A percentile compares a stretch with the other conserved stretches of the same genome.
phyloP scores from a whole-genome alignment of 2,329 filamentous ascomycete genomes.

The Aspergillus sp. region DNA sequence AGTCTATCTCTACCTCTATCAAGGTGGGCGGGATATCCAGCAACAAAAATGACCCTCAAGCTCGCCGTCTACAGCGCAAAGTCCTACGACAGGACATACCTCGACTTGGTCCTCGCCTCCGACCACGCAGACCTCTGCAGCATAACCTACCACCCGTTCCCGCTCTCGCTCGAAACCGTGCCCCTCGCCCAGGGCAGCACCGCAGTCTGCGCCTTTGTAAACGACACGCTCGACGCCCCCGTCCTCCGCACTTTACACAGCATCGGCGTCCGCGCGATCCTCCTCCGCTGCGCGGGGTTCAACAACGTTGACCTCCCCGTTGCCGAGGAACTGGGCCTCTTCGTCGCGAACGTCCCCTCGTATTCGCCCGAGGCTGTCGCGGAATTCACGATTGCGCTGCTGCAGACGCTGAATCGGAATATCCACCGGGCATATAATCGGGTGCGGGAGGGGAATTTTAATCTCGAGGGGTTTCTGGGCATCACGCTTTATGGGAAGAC shows the following conservation, averaged over 20 bases:
- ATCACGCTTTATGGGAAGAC: constrained; percentile 67
- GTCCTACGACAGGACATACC: constrained; percentile 63
- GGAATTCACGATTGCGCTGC: constrained; percentile 69
- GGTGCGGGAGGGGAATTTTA: constrained; percentile 71
- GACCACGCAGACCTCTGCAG: constrained; percentile 47
- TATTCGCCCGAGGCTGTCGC: constrained; percentile 73
- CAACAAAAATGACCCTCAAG: constrained; percentile 46
- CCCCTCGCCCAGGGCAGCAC: constrained; percentile 57
- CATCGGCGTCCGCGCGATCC: constrained; percentile 60
- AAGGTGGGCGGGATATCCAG: too few relatives aligned
- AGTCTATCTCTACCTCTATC: too few relatives aligned
- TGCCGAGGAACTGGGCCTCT: constrained; percentile 60
- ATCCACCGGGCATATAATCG: constrained; percentile 71
- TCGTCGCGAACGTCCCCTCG: constrained; percentile 68
- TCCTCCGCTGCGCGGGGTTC: constrained; percentile 70
- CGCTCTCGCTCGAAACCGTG: constrained; percentile 61
- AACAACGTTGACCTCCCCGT: constrained; percentile 67
- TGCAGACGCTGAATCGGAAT: constrained; percentile 70
- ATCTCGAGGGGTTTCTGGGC: constrained; percentile 63
- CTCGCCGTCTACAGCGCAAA: constrained; percentile 69
- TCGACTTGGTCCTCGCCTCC: constrained; percentile 47
- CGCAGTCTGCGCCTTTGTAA: constrained; percentile 71
- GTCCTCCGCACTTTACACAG: constrained; percentile 58
- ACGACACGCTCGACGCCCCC: constrained; percentile 59
- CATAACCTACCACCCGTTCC: constrained; percentile 62